phyloP scores from a whole-genome alignment of 2,329 filamentous ascomycete species.

The Colletotrichum higginsianum region DNA sequence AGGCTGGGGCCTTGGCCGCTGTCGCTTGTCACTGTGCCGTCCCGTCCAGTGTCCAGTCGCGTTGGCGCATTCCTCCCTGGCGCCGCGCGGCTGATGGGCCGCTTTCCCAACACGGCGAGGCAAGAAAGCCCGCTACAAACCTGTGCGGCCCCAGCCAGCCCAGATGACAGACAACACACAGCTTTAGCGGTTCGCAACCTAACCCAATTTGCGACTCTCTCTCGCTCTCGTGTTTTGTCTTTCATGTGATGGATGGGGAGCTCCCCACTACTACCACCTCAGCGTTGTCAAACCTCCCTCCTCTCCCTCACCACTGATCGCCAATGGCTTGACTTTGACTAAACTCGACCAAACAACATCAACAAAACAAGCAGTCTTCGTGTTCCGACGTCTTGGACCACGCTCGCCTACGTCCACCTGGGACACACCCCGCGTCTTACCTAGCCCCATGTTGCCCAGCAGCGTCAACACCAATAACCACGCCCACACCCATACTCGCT shows the following conservation, averaged over 20 bases:
- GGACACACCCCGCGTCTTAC: constrained; percentile 2
- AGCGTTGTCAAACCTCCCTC: neutral
- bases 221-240: neutral
- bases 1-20: constrained; percentile 8
- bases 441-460: constrained; percentile 26
- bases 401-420: neutral
- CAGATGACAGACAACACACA: constrained; percentile 22
- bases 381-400: constrained; percentile 1
- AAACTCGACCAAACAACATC: constrained; percentile 35
- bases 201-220: constrained; percentile 13
- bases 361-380: constrained; percentile 13
- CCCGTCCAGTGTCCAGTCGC: constrained; percentile 37
- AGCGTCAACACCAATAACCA: neutral
- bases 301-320: constrained; percentile 14
- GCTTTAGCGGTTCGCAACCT: constrained; percentile 19
- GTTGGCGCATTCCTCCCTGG: constrained; percentile 39
- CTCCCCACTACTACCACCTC: constrained; percentile 39
- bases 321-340: constrained; percentile 34
- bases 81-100: constrained; percentile 31
- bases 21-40: constrained; percentile 24
- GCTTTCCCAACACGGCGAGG: constrained; percentile 30
- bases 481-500: too few relatives aligned
- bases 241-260: constrained; percentile 43
- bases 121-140: constrained; percentile 21
- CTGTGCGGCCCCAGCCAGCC: neutral